A percentile compares a stretch with the other conserved stretches of the same genome.
Conservation (phyloP, 225 moss, liverwort and hornwort species). For the Sphagnum tenellum region DNA sequence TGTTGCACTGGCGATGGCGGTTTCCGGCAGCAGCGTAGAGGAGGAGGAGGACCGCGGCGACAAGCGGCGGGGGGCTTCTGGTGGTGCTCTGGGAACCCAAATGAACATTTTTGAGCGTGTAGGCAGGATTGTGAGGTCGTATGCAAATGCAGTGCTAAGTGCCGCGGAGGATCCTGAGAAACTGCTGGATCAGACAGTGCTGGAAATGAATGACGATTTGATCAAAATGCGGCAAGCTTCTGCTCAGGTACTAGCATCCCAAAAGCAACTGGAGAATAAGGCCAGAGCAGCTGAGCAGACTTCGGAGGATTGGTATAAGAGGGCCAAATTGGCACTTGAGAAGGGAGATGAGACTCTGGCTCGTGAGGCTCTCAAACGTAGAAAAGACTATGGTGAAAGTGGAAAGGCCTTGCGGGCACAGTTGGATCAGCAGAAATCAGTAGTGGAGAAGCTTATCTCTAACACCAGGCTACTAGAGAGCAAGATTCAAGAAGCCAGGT, state of each 20-base stretch:
- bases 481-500: constrained; percentile 97
- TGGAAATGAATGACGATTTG: constrained; percentile 98
- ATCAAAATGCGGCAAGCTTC: constrained; percentile 97
- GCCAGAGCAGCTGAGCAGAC: constrained; percentile 77
- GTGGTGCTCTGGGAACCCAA: constrained; percentile 73
- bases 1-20: constrained; percentile 49
- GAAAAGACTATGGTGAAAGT: constrained; percentile 98
- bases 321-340: constrained; percentile 89
- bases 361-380: constrained; percentile 88
- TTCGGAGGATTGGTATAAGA: constrained; percentile 95
- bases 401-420: constrained; percentile 78
- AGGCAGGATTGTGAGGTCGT: constrained; percentile 85
- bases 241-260: constrained; percentile 93
- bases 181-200: constrained; percentile 87
- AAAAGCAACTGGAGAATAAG: constrained; percentile 97
- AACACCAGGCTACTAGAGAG: constrained; percentile 99
- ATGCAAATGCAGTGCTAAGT: constrained; percentile 92
- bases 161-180: constrained; percentile 99
- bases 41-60: no score
- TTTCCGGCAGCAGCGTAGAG: constrained; percentile 36
- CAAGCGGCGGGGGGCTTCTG: constrained; percentile 7
- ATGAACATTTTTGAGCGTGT: constrained; percentile 96
- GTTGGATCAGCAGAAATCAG: constrained; percentile 86
- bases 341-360: constrained; percentile 94
- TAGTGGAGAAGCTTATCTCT: constrained; percentile 87